phyloP scores from a whole-genome alignment of 2,329 filamentous ascomycete species.

The Colletotrichum musae region DNA sequence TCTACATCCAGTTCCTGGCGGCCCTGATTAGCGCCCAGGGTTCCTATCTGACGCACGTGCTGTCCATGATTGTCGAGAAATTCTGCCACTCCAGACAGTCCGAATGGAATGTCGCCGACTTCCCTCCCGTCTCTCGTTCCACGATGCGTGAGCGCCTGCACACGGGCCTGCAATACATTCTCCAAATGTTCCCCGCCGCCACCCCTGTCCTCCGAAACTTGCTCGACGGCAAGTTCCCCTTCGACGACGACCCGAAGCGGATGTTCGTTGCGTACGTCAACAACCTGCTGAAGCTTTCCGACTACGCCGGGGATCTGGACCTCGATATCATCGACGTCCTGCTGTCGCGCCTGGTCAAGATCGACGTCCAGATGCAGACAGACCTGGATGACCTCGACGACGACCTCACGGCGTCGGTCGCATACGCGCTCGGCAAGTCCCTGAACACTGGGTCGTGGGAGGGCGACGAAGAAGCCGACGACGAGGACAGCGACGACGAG shows the following conservation, averaged over 20 bases:
- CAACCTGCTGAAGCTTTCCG: constrained; percentile 83
- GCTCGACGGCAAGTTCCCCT: constrained; percentile 80
- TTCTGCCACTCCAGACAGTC: constrained; percentile 71
- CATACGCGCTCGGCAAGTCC: constrained; percentile 63
- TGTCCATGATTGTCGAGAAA: constrained; percentile 85
- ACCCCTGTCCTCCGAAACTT: constrained; percentile 78
- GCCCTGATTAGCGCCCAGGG: constrained; percentile 87
- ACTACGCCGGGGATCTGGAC: constrained; percentile 83
- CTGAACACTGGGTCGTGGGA: constrained; percentile 58
- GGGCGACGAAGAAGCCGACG: constrained; percentile 69
- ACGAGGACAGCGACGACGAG: constrained; percentile 78
- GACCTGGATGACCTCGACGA: constrained; percentile 95
- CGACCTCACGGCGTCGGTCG: constrained; percentile 82
- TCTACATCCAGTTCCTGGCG: constrained; percentile 77
- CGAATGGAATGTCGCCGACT: constrained; percentile 63
- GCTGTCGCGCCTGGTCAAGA: constrained; percentile 88
- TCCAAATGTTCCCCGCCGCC: constrained; percentile 86
- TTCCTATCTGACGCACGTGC: constrained; percentile 79
- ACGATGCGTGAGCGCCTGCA: constrained; percentile 83
- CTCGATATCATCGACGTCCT: constrained; percentile 87
- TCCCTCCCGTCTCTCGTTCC: constrained; percentile 73
- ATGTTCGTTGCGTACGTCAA: constrained; percentile 90
- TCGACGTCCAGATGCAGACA: constrained; percentile 95
- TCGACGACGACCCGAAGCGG: constrained; percentile 80
- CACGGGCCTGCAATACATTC: constrained; percentile 79